Conservation (phyloP, 805 yeast genomes). For the Alloascoidea hylecoeti region DNA sequence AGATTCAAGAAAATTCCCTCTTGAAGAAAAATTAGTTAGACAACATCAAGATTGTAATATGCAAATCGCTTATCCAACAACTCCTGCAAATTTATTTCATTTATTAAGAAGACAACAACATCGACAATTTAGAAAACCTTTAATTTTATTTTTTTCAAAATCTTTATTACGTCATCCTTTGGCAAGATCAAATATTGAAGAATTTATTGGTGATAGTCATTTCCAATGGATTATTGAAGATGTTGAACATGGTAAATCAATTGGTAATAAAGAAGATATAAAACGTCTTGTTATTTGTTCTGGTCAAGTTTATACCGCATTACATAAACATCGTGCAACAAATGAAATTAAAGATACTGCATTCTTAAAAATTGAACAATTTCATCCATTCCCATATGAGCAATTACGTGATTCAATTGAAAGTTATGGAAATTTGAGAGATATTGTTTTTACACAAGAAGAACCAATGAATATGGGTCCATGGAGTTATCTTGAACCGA, state of each 20-base stretch:
- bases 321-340: constrained; percentile 77
- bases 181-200: constrained; percentile 74
- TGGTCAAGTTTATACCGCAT: constrained; percentile 93
- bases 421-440: constrained; percentile 70
- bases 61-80: constrained; percentile 96
- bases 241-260: constrained; percentile 65
- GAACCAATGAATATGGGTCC: constrained; percentile 98
- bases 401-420: constrained; percentile 77
- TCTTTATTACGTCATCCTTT: constrained; percentile 92
- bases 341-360: constrained; percentile 76
- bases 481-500: constrained; percentile 69
- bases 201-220: constrained; percentile 82
- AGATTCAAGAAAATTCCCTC: constrained; percentile 90
- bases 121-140: constrained; percentile 77
- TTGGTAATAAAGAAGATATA: constrained; percentile 67
- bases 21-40: constrained; percentile 76
- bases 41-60: constrained; percentile 98
- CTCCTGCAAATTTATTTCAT: constrained; percentile 95
- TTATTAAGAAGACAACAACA: constrained; percentile 97
- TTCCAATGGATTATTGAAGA: constrained; percentile 97
- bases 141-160: constrained; percentile 74
- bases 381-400: constrained; percentile 98
- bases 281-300: constrained; percentile 73
- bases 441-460: constrained; percentile 95
- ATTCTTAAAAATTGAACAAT: constrained; percentile 78